Evolutionary conservation across 495 filamentous ascomycete genomes (phyloP), one percentile per base, ranked within the genome.

Genomic region (Clohesyomyces aquaticus): DNA sequence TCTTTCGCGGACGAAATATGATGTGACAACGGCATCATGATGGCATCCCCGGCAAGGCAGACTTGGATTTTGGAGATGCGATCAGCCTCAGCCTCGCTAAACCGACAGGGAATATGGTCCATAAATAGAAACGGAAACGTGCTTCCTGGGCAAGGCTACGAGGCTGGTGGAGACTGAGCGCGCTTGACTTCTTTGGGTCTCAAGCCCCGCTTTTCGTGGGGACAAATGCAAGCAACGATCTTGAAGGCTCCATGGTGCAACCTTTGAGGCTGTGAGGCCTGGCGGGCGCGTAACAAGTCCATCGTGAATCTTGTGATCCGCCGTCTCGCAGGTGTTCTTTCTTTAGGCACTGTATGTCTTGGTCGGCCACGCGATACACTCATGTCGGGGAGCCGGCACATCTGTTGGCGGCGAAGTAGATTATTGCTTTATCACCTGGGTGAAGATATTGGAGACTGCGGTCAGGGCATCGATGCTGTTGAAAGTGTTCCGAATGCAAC

Each of bases 41-140:
- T 18, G 14, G 26, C 12, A 35, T 18, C 8, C 19, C 42, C 21
- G 55, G 41, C 38, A 59, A 65, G 62, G 62, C 62, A 58, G 62
- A 65, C 47, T 58, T 46, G 12, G 43, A 4, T 21, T 48, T 1
- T 12, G n/a, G 29, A 26, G 35, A 28, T 45, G 54, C 54, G 54
- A 58, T 54, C 47, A 65, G 62, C 61, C 61, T 64, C 61, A 64
- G 27, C 52, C 45, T 47, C 22, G 48, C 25, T 41, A 46, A 18
- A 28, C 12, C 6, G 53, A 2, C 21, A 47, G 3, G 35, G 1
- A n/a, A 38, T 10, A 55, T 12, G 46, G 42, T 21, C 49, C 27
- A 61, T 32, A 41, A 53, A 65, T 54, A 57, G 62, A 27, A 53
- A 21, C 35, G 35, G 60, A 25, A n/a, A 27, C 14, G 18, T 21